phyloP scores from a whole-genome alignment of 2,329 filamentous ascomycete species.

The Beauveria varroae region DNA sequence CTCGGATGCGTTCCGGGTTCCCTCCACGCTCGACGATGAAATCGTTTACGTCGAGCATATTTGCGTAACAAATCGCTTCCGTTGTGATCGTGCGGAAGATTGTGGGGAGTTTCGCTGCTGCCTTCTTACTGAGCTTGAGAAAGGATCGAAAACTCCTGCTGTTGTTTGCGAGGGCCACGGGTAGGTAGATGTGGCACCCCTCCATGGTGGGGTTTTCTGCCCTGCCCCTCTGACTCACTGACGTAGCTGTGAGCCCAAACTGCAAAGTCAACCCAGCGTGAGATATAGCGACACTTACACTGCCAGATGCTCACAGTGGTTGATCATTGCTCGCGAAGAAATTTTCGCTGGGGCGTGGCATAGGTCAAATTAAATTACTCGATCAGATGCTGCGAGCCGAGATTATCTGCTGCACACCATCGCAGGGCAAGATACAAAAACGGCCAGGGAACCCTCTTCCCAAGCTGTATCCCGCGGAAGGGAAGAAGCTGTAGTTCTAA shows the following conservation, averaged over 20 bases:
- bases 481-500: not conserved
- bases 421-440: not conserved
- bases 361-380: not conserved
- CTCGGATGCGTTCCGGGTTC: constrained; percentile 83
- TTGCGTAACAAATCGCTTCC: constrained; percentile 12
- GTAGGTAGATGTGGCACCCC: not conserved
- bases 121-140: not conserved
- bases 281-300: not conserved
- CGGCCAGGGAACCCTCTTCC: not conserved
- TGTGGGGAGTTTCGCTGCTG: not conserved
- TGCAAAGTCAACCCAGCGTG: not conserved
- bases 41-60: constrained; percentile 70
- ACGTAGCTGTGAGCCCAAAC: not conserved
- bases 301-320: not conserved
- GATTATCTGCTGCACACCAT: not conserved
- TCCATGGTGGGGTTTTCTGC: constrained; percentile 10
- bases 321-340: not conserved
- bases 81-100: not conserved
- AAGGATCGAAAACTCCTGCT: not conserved
- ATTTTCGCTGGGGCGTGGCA: not conserved
- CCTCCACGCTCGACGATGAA: constrained; percentile 84
- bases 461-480: not conserved
- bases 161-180: not conserved
- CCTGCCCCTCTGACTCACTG: constrained; percentile 11
- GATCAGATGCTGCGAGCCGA: not conserved